These are phyloP conservation scores for Fusarium euwallaceae DNA, from an alignment of 2,329 filamentous ascomycete genomes.

Conservation along the genomic window DNA sequence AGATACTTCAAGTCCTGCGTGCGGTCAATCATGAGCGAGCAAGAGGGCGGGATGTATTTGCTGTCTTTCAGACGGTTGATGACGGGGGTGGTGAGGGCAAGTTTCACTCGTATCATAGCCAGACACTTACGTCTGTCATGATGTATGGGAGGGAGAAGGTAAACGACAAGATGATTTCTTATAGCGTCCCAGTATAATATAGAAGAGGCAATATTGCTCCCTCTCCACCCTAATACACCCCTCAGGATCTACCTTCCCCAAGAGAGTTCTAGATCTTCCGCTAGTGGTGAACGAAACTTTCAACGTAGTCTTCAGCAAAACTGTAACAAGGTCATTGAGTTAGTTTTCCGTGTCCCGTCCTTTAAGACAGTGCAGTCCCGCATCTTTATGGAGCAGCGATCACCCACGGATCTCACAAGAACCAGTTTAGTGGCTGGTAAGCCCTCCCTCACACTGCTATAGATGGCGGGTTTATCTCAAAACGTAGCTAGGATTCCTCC, in stretches of 20 bases:
- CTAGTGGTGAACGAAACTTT: constrained; percentile 10
- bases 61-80: constrained; percentile 20
- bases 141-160: constrained; percentile 8
- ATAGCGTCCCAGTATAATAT: neutral
- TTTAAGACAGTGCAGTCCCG: constrained; percentile 10
- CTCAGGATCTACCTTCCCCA: neutral
- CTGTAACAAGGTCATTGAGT: neutral
- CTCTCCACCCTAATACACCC: neutral
- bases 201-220: neutral
- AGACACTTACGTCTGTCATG: constrained; percentile 10
- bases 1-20: constrained; percentile 29
- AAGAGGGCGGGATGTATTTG: constrained; percentile 12
- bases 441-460: too few species aligned
- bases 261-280: neutral
- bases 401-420: too few species aligned
- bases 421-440: too few species aligned
- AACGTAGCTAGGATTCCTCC: too few species aligned
- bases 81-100: constrained; percentile 32
- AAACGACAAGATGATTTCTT: neutral
- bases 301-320: neutral
- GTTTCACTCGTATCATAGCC: constrained; percentile 34
- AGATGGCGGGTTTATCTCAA: too few species aligned
- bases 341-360: neutral
- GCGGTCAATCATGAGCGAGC: constrained; percentile 28
- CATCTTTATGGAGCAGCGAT: too few species aligned